Base-by-base conservation (phyloP, 2,329 filamentous ascomycete species). In the Dendryphion nanum region DNA sequence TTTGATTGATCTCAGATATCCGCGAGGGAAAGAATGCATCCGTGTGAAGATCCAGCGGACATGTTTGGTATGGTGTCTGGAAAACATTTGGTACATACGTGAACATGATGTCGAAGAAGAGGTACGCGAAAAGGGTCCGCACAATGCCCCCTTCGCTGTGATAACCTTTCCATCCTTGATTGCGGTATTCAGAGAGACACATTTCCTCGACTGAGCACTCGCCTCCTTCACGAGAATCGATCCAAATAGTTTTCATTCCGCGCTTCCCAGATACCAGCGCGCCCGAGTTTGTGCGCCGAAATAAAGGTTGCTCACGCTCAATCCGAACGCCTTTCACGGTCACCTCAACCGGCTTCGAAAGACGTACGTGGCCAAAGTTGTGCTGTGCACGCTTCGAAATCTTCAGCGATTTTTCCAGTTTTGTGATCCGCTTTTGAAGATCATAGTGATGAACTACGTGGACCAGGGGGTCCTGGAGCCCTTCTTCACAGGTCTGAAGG, bases 11-110 rank as follows among this genome's bases (percentile, higher is more conserved):
- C 68, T 95, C 90, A 4, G 85, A 89, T 23, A 85, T 81, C n/a
- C 93, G 79, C 1, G 83, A 81, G 0, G 87, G 79, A 59, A 88
- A 97, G 70, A 98, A 98, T 3, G 86, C 83, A 61, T 98, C 93
- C 0, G 90, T 95, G 60, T 94, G 86, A 5, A 98, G 72, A 63
- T 98, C 93, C 3, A 98, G 71, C 1, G 93, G 93, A 57, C 89
- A 95, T 0, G 89, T 95, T 66, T 98, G 93, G 61, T 88, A 98
- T 1, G 85, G 81, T 5, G 93, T 98, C 63, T 97, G 91, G 65
- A 98, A 98, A 38, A 98, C 91, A 53, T 97, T 95, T 18, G 93
- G 91, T 4, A 97, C 79, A 64, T 95, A 95, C 18, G 89, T 75
- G 67, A 97, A 97, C 5, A 98, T 72, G 17, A 97, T 79, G 64